These are phyloP conservation scores for Boletus eberwhitei DNA, from an alignment of 768 basidiomycete species.

Conservation along the genomic window DNA sequence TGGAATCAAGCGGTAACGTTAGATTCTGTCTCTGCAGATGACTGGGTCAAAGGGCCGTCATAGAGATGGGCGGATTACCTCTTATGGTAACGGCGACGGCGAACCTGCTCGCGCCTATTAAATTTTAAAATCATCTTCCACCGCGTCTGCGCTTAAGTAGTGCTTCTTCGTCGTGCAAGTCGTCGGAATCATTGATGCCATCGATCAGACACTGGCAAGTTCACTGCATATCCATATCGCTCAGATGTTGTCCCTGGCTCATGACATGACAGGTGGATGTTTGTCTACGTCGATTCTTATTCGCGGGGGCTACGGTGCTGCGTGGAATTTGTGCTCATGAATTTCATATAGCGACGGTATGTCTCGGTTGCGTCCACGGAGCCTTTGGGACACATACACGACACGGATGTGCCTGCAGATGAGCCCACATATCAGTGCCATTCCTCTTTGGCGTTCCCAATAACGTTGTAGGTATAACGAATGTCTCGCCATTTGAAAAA, in stretches of 20 bases:
- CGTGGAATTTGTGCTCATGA: conserved; percentile 3
- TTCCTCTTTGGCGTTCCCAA: not conserved
- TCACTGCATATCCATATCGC: conserved; percentile 1
- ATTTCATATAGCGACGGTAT: conserved; percentile 9
- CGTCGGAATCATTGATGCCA: conserved; percentile 13
- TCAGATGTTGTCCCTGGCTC: conserved; percentile 3
- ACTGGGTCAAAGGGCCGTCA: too few species aligned
- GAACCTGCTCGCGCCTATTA: not conserved
- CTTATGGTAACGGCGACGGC: not conserved
- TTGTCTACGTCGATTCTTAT: conserved; percentile 1
- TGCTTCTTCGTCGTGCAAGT: not conserved
- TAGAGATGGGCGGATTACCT: not conserved
- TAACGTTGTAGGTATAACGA: not conserved
- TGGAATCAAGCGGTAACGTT: too few species aligned
- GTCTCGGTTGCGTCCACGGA: conserved; percentile 6
- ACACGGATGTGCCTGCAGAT: not conserved
- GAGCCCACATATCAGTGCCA: not conserved
- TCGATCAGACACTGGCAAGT: not conserved
- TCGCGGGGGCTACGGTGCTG: conserved; percentile 2
- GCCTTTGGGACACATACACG: not conserved
- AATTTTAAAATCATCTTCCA: not conserved
- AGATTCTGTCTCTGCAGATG: too few species aligned
- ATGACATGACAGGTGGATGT: not conserved
- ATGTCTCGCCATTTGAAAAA: not conserved
- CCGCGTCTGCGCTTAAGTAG: not conserved